phyloP scores from a whole-genome alignment of 371 early-diverging fungal genomes.

The Dichotomocladium elegans region DNA sequence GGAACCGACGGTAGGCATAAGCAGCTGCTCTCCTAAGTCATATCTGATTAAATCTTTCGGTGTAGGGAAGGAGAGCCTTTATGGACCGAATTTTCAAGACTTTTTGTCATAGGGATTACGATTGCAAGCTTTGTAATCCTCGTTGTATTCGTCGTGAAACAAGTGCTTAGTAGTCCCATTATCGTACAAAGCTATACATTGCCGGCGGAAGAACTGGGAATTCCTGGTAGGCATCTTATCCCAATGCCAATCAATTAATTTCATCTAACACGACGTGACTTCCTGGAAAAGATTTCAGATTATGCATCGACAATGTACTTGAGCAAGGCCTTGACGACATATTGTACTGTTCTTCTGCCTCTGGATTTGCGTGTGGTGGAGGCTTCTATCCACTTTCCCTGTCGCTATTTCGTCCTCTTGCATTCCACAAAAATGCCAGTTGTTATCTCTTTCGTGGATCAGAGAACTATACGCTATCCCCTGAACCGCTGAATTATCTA shows the following conservation, averaged over 20 bases:
- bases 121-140: conserved; percentile 13
- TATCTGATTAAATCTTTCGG: not conserved
- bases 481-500: no score
- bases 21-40: not conserved
- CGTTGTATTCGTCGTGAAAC: conserved; percentile 15
- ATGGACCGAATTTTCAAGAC: conserved; percentile 28
- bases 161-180: conserved; percentile 29
- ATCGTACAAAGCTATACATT: conserved; percentile 25
- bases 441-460: conserved; percentile 30
- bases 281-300: conserved; percentile 21
- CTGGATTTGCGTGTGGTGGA: no score
- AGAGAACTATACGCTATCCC: no score
- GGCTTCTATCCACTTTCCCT: no score
- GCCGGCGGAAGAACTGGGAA: conserved; percentile 13
- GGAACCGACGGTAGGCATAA: conserved; percentile 24
- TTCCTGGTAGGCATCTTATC: conserved; percentile 25
- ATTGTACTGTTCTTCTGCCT: conserved; percentile 20
- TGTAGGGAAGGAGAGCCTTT: conserved; percentile 30
- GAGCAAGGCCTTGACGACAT: not conserved
- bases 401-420: no score
- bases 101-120: conserved; percentile 17
- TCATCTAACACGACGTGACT: not conserved
- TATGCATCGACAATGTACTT: conserved; percentile 30
- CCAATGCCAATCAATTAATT: not conserved
- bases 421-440: conserved; percentile 6